A percentile compares a stretch with the other conserved stretches of the same genome.
Conservation (phyloP, 352 stramenopile genomes). For the Globisporangium middletonii region DNA sequence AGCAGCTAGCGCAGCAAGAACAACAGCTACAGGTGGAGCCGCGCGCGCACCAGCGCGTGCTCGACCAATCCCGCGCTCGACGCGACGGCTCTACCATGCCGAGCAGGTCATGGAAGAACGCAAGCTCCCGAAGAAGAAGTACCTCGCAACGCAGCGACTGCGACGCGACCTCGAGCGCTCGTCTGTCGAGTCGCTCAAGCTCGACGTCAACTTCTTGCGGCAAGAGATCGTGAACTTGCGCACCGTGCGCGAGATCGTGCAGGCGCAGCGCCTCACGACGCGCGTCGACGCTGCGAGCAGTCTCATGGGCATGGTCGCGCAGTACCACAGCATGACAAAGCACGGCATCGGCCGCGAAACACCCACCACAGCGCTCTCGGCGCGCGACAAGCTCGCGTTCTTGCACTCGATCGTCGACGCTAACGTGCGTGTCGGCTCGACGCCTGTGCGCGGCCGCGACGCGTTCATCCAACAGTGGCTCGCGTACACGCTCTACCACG, state of each 20-base stretch:
- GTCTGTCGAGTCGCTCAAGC: conserved; percentile 16
- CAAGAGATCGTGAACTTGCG: conserved; percentile 24
- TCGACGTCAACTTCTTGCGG: conserved; percentile 24
- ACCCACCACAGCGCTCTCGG: not conserved
- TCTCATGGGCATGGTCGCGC: conserved; percentile 7
- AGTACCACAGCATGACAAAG: conserved; percentile 3
- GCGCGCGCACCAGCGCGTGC: not conserved
- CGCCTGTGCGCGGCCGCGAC: conserved; percentile 3
- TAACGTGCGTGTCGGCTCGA: conserved; percentile 6
- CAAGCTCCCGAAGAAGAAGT: conserved; percentile 27
- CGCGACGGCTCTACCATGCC: conserved; percentile 18
- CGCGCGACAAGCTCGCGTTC: conserved; percentile 8
- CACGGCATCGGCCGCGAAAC: conserved; percentile 6
- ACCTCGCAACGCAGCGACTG: conserved; percentile 24
- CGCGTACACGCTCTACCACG: conserved; percentile 16
- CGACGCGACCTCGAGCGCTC: conserved; percentile 23
- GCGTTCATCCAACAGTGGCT: conserved; percentile 19
- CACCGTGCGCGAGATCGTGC: conserved; percentile 17
- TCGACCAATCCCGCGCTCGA: not conserved
- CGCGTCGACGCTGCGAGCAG: not conserved
- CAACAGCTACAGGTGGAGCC: not conserved
- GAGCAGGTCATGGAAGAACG: conserved; percentile 21
- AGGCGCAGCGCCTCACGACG: conserved; percentile 10
- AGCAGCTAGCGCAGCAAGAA: too few relatives aligned
- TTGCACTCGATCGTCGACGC: conserved; percentile 11